Conservation (phyloP, 257 asterid genomes). For the Nicotiana attenuata region DNA sequence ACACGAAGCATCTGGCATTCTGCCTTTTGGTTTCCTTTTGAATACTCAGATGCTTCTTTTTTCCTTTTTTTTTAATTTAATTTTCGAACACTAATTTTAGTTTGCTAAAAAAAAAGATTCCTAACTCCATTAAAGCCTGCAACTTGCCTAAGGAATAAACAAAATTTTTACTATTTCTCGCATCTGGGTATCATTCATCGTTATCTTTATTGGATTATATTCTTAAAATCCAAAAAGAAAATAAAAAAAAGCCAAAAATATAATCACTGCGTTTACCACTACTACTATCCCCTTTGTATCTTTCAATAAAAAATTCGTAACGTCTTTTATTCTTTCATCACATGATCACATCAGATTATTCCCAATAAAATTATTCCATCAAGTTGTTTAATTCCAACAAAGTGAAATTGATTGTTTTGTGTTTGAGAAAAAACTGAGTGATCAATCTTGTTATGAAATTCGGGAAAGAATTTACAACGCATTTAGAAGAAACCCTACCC, state of each 20-base stretch:
- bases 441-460: constrained; percentile 52
- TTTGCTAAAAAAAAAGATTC: neutral
- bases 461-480: constrained; percentile 68
- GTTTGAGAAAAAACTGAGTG: neutral
- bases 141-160: neutral
- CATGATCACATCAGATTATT: neutral
- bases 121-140: neutral
- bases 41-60: neutral
- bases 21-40: neutral
- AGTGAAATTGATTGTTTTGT: neutral
- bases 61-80: no score
- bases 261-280: neutral
- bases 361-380: neutral
- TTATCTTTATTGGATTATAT: neutral
- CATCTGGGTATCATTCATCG: neutral
- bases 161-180: neutral
- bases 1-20: neutral
- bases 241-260: neutral
- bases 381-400: neutral
- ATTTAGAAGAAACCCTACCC: constrained; percentile 80
- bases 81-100: neutral
- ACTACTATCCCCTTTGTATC: neutral
- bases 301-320: neutral
- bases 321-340: neutral
- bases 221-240: neutral